These are phyloP conservation scores for Xylariaceae sp. DNA, from an alignment of 2,329 filamentous ascomycete genomes.

Conservation along the genomic window DNA sequence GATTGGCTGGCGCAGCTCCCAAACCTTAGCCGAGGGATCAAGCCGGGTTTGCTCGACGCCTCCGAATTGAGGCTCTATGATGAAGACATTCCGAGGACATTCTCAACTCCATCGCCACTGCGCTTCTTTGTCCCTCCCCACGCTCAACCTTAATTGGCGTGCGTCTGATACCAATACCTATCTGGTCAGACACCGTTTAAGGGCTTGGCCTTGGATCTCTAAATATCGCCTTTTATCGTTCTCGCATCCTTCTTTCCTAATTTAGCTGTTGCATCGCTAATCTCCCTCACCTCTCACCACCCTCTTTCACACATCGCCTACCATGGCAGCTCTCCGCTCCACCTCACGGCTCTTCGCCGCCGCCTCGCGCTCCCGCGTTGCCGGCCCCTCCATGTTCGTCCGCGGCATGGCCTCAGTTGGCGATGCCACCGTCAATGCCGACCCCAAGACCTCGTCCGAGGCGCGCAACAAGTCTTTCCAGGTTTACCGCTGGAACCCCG, in stretches of 20 bases:
- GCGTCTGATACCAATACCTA: no score
- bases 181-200: no score
- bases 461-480: constrained; percentile 88
- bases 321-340: constrained; percentile 62
- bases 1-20: constrained; percentile 23
- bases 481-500: constrained; percentile 98
- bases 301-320: constrained; percentile 24
- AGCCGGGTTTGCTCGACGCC: constrained; percentile 24
- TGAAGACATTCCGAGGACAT: constrained; percentile 23
- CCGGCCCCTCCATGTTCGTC: constrained; percentile 42
- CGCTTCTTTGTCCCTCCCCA: background rate
- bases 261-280: background rate
- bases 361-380: constrained; percentile 36
- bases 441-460: constrained; percentile 55
- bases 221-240: background rate
- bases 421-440: constrained; percentile 59
- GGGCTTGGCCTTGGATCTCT: background rate
- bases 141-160: constrained; percentile 14
- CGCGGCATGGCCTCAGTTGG: constrained; percentile 56
- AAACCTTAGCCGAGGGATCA: constrained; percentile 29
- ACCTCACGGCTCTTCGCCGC: constrained; percentile 53
- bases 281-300: background rate
- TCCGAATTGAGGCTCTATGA: constrained; percentile 24
- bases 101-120: constrained; percentile 20
- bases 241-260: constrained; percentile 1